Evolutionary conservation across 148 eudicot species (phyloP), one percentile per base, ranked within the genome.

Genomic region (Chenopodium quinoa): DNA sequence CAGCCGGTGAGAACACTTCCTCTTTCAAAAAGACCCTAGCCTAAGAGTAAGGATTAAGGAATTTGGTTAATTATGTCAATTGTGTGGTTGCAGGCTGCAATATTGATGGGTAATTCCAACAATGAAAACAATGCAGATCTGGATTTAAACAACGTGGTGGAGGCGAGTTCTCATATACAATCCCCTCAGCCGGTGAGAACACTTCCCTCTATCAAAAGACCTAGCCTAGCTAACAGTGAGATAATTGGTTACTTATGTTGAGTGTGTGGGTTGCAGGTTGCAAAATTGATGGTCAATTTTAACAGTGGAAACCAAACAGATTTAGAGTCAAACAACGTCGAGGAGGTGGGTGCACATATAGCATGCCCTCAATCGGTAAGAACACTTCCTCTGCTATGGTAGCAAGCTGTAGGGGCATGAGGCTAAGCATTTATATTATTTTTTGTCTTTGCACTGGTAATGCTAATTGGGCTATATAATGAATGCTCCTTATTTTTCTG

Each of bases 311-410:
- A 23, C 44, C 69, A 40, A 32, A 52, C 62, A 7, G 77, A 80
- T 17, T 31, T 67, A 32, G 50, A 9, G 1, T 14, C 52, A 17
- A 78, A 58, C 4, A 31, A n/a, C 74, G 44, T 47, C 3, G 31
- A 54, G 81, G 74, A 62, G 46, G 32, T 80, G 44, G 66, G 48
- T 60, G 52, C 78, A 31, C 47, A 50, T 8, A 12, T 60, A 13
- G 63, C 19, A 29, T 32, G 48, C 47, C 68, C 86, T 34, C 69
- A 32, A 47, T 81, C 83, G 8, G 52, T 23, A 52, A 74, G 5
- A 40, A 84, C 86, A 27, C 86, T 84, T 2, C 64, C 83, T 50
- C 78, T 84, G 29, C 86, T 84, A 4, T 52, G 58, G 78, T 80
- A 77, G 54, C 31, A 25, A 25, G 7, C 14, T 73, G 19, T 27